Evolutionary conservation across 2,329 filamentous ascomycete species (phyloP).

Genomic region (Penicillium digitatum): DNA sequence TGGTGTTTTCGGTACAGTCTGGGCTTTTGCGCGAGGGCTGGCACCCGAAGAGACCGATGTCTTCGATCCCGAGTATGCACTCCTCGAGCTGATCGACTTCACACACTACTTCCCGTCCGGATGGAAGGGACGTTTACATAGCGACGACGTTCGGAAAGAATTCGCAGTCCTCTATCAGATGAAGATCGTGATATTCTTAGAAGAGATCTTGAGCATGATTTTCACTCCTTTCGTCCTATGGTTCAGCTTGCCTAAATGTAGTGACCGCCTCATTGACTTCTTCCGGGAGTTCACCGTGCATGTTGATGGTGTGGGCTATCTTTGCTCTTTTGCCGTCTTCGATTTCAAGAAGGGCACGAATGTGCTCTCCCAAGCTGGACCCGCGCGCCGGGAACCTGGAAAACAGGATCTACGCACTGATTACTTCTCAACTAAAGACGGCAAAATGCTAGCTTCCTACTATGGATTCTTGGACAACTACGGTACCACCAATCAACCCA

Average conservation of each 20-base stretch:
- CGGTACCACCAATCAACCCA: slow-evolving; percentile 61
- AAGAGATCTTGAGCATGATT: slow-evolving; percentile 88
- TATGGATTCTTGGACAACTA: slow-evolving; percentile 95
- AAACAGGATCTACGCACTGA: slow-evolving; percentile 72
- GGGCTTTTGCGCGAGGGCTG: slow-evolving; percentile 75
- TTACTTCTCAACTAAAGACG: slow-evolving; percentile 91
- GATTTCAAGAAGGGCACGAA: slow-evolving; percentile 83
- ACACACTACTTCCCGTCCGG: slow-evolving; percentile 87
- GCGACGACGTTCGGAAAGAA: slow-evolving; percentile 85
- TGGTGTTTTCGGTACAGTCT: slow-evolving; percentile 74
- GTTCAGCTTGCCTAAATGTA: slow-evolving; percentile 79
- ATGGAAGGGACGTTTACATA: slow-evolving; percentile 88
- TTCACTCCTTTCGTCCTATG: slow-evolving; percentile 86
- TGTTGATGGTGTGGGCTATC: slow-evolving; percentile 90
- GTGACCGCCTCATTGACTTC: slow-evolving; percentile 92
- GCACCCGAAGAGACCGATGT: slow-evolving; percentile 84
- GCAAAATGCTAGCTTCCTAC: slow-evolving; percentile 97
- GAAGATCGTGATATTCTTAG: slow-evolving; percentile 84
- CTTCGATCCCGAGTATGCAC: slow-evolving; percentile 85
- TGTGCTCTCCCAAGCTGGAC: slow-evolving; percentile 46
- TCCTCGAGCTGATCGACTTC: slow-evolving; percentile 84
- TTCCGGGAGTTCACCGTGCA: slow-evolving; percentile 97
- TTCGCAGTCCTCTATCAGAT: slow-evolving; percentile 89
- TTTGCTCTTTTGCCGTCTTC: slow-evolving; percentile 96
- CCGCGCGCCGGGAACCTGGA: slow-evolving; percentile 28